These are phyloP conservation scores for Ceratobasidium sp. DNA, from an alignment of 1,284 basidiomycete species.

Conservation along the genomic window DNA sequence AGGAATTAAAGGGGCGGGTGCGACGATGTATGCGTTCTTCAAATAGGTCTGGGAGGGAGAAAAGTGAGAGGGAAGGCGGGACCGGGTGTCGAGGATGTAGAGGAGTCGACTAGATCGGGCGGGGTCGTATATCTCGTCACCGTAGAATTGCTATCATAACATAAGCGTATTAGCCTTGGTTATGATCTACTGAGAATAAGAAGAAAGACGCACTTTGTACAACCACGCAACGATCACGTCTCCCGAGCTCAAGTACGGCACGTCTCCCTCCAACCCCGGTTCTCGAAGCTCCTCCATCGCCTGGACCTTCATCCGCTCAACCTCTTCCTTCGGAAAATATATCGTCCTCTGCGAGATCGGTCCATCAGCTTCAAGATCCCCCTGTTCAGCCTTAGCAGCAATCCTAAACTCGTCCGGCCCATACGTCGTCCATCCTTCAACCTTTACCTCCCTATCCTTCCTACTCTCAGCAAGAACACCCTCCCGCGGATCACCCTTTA, in stretches of 20 bases:
- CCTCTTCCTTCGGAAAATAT: slow-evolving; percentile 26
- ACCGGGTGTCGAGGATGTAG: slow-evolving; percentile 28
- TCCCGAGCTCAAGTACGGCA: slow-evolving; percentile 28
- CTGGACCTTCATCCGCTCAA: slow-evolving; percentile 12
- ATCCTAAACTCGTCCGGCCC: slow-evolving; percentile 15
- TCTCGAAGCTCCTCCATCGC: slow-evolving; percentile 13
- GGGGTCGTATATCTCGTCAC: slow-evolving; percentile 30
- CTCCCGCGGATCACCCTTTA: slow-evolving; percentile 8
- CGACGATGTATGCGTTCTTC: slow-evolving; percentile 25
- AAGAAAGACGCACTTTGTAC: slow-evolving; percentile 1
- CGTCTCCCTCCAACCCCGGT: background rate
- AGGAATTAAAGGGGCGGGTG: background rate
- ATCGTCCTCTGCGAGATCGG: slow-evolving; percentile 30
- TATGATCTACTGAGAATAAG: too few species aligned
- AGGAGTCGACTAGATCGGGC: slow-evolving; percentile 18
- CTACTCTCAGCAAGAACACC: background rate
- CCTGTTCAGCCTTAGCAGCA: background rate
- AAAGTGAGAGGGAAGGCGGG: slow-evolving; percentile 17
- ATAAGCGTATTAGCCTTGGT: background rate
- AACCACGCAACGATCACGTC: slow-evolving; percentile 42
- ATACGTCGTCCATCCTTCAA: slow-evolving; percentile 34
- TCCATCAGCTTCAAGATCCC: slow-evolving; percentile 15
- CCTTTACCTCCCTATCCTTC: background rate
- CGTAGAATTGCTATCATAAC: slow-evolving; percentile 29
- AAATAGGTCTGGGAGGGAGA: background rate